Conservation (phyloP, 2,329 filamentous ascomycete species). For the Verticillium tricorpus region DNA sequence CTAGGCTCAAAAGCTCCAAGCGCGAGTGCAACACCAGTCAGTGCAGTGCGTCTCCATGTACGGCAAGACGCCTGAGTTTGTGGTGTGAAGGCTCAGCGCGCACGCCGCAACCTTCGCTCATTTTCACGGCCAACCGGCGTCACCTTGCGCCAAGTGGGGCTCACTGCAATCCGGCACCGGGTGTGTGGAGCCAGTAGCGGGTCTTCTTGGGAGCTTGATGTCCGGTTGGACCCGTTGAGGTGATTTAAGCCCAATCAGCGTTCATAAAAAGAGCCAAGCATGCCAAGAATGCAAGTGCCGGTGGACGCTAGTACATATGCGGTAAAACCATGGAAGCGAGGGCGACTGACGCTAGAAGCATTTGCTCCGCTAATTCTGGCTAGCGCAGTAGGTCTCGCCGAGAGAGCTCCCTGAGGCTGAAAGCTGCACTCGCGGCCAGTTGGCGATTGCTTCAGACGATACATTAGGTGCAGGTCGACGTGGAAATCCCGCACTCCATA, state of each 20-base stretch:
- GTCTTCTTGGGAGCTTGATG: background rate
- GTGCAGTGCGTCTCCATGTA: background rate
- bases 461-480: background rate
- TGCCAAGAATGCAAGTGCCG: background rate
- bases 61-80: too few species aligned
- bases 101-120: slow-evolving; percentile 9
- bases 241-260: background rate
- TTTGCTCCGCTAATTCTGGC: background rate
- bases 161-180: background rate
- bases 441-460: background rate
- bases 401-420: slow-evolving; percentile 1
- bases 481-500: background rate
- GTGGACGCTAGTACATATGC: background rate
- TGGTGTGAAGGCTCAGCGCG: background rate
- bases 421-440: background rate
- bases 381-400: slow-evolving; percentile 3
- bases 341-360: background rate
- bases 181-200: background rate
- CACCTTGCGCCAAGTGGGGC: background rate
- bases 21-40: background rate
- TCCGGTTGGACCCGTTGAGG: too few species aligned
- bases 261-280: too few species aligned
- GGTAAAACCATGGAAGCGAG: slow-evolving; percentile 1
- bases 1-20: background rate
- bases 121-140: slow-evolving; percentile 6